Base-by-base conservation (phyloP, 495 filamentous ascomycete species). In the Penicillium cataractarum region DNA sequence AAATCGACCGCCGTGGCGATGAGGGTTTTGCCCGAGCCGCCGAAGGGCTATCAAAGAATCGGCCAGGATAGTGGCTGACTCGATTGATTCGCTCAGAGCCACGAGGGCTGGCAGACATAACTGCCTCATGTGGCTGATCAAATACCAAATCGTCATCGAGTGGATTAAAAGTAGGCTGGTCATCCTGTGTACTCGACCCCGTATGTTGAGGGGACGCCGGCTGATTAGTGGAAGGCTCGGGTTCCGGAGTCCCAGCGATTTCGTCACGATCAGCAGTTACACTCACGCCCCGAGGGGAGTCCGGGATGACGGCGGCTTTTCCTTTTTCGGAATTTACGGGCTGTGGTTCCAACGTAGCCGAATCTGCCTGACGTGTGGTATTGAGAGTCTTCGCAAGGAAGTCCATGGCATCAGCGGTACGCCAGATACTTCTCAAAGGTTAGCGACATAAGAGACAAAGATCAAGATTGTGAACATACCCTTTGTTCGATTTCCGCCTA, bases 1-100 rank as follows among this genome's bases (percentile, higher is more conserved):
- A 74, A 35, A 77, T 74, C 6, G 67, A 58, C n/a, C 61, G 63
- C 31, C 54, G 65, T 8, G 62, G 54, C 4, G 53, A 39, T n/a
- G 24, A 22, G 3, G 32, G 60, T 22, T 33, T 49, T 31, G 9
- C 12, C 27, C 40, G 54, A 44, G 15, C 46, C 35, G 27, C 8
- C 3, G 54, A 24, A 0, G 66, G 57, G 17, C 61, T 61, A 39
- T 60, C 60, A 50, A 66, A 64, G 40, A 35, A 65, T 27, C 37
- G 44, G 26, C 58, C 33, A 6, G 44, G 62, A 8, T 58, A 48
- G 56, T 65, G 62, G 61, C 67, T 71, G 8, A 71, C 58, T 26
- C 63, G 56, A 12, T 62, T 64, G 15, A 66, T 69, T 19, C 69
- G 42, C 7, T 65, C 64, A 13, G 69, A 71, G 17, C 59, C 60